A percentile compares a stretch with the other conserved stretches of the same genome.
Evolutionary conservation across 371 early-diverging fungal genomes (phyloP).

Genomic region (Cokeromyces recurvatus): DNA sequence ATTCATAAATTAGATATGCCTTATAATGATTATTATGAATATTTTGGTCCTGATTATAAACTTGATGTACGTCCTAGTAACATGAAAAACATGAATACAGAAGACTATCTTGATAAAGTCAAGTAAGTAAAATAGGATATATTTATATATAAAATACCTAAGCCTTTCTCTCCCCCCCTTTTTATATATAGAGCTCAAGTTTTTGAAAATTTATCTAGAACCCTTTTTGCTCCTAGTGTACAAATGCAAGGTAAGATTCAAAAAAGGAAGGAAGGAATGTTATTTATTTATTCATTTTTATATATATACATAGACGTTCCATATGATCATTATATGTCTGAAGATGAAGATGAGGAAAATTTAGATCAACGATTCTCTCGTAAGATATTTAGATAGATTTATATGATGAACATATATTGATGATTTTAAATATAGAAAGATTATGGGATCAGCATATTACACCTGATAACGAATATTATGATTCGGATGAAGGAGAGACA

Average conservation of each 20-base stretch:
- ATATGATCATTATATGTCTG: constrained; percentile 39
- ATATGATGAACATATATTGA: no score
- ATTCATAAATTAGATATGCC: constrained; percentile 52
- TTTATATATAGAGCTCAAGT: constrained; percentile 35
- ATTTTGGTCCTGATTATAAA: constrained; percentile 81
- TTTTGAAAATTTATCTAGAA: constrained; percentile 73
- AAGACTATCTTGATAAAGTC: constrained; percentile 79
- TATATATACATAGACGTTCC: constrained; percentile 38
- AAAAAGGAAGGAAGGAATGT: no score
- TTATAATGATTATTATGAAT: constrained; percentile 83
- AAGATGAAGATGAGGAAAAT: constrained; percentile 50
- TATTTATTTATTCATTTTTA: neutral
- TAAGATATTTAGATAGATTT: no score
- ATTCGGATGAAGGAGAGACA: constrained; percentile 65
- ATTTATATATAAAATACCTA: no score
- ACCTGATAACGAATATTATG: constrained; percentile 63
- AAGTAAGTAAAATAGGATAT: constrained; percentile 24
- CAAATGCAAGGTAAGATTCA: constrained; percentile 44
- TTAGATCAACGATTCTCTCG: constrained; percentile 50
- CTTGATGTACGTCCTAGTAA: constrained; percentile 82
- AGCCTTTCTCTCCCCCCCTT: no score
- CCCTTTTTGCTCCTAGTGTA: constrained; percentile 75
- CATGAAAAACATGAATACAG: constrained; percentile 86
- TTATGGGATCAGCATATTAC: constrained; percentile 58
- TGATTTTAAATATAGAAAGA: constrained; percentile 27